Percentiles rank a stretch among this genome's conserved stretches.
Evolutionary conservation across 2,329 filamentous ascomycete species (phyloP).

Genomic region (Proliferodiscus dingleyae): DNA sequence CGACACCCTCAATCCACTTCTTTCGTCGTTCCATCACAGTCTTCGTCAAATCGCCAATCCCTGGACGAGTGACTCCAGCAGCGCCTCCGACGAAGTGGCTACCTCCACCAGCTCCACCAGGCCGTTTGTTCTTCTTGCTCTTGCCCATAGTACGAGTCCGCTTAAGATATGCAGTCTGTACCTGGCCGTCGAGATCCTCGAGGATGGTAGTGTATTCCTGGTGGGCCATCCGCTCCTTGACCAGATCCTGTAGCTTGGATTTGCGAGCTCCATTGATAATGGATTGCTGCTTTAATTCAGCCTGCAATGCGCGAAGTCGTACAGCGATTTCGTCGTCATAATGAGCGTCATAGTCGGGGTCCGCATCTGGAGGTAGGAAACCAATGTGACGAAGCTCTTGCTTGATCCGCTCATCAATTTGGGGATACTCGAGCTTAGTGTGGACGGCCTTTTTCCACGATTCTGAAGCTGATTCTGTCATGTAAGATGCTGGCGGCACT

Average conservation of each 20-base stretch:
- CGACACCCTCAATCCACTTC: constrained; percentile 88
- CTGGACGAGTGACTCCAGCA: constrained; percentile 62
- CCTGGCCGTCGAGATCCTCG: constrained; percentile 91
- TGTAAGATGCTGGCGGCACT: constrained; percentile 67
- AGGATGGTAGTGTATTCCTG: constrained; percentile 97
- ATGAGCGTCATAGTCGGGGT: constrained; percentile 80
- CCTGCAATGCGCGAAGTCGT: constrained; percentile 79
- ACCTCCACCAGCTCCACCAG: constrained; percentile 69
- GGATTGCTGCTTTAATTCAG: constrained; percentile 74
- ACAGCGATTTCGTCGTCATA: constrained; percentile 93
- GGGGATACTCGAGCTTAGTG: constrained; percentile 73
- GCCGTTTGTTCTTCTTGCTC: constrained; percentile 82
- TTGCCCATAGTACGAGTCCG: constrained; percentile 91
- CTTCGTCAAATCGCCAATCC: constrained; percentile 86
- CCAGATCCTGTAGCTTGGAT: constrained; percentile 76
- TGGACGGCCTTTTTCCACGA: constrained; percentile 74
- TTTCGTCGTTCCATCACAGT: constrained; percentile 87
- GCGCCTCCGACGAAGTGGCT: constrained; percentile 56
- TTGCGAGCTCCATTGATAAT: constrained; percentile 89
- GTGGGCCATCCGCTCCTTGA: constrained; percentile 88
- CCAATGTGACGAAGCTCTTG: constrained; percentile 89
- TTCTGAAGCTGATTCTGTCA: constrained; percentile 71
- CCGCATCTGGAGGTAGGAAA: constrained; percentile 65
- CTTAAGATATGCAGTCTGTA: constrained; percentile 93
- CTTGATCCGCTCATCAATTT: constrained; percentile 86